These are phyloP conservation scores for Russula virescens DNA, from an alignment of 768 basidiomycete species.

Conservation along the genomic window DNA sequence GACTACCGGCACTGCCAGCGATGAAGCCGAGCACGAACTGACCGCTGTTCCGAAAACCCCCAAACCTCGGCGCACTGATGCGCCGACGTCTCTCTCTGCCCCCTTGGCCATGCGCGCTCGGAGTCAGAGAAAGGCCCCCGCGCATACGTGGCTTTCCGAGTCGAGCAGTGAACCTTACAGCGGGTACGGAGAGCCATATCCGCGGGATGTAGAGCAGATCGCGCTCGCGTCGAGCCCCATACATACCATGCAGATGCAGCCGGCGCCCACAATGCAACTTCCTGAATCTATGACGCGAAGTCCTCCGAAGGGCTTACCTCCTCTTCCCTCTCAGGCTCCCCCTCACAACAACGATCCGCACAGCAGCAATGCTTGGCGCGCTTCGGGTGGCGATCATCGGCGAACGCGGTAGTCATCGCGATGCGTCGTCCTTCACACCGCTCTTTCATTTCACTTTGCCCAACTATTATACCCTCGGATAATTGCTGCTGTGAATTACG, in stretches of 20 bases:
- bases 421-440: neutral
- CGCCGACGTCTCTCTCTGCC: neutral
- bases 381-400: constrained; percentile 8
- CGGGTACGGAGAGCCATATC: neutral
- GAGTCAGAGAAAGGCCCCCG: neutral
- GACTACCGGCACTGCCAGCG: constrained; percentile 15
- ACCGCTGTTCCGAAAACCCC: constrained; percentile 15
- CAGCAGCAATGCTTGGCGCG: neutral
- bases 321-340: neutral
- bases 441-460: neutral
- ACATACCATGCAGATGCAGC: constrained; percentile 25
- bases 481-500: neutral
- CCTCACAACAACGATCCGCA: constrained; percentile 4
- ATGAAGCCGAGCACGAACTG: constrained; percentile 22
- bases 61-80: constrained; percentile 1
- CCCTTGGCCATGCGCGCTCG: neutral
- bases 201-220: constrained; percentile 18
- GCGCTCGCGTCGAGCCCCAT: constrained; percentile 19
- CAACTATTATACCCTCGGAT: neutral
- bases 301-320: neutral
- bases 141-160: neutral
- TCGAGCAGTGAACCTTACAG: neutral
- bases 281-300: constrained; percentile 14
- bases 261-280: constrained; percentile 20
- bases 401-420: constrained; percentile 5